Percentiles rank a stretch among this genome's conserved stretches.
Evolutionary conservation across 441 rosid species (phyloP).

Genomic region (Adansonia madagascariensis): DNA sequence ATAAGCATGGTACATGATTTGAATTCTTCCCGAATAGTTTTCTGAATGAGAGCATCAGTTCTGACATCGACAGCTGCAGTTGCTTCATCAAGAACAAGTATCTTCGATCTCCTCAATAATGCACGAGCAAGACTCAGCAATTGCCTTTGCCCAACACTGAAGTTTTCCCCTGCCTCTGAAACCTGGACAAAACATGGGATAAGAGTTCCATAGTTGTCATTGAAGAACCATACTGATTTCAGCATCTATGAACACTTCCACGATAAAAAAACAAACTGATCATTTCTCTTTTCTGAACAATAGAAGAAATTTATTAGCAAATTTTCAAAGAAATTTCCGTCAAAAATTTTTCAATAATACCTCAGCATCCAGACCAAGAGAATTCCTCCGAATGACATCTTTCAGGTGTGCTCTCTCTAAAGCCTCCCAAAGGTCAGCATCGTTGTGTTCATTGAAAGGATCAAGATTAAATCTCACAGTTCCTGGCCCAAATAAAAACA

Average conservation of each 20-base stretch:
- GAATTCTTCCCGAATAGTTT: conserved; percentile 92
- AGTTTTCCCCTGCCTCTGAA: conserved; percentile 90
- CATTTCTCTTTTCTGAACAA: conserved; percentile 5
- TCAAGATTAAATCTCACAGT: conserved; percentile 93
- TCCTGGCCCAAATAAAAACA: conserved; percentile 47
- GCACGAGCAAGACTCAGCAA: conserved; percentile 94
- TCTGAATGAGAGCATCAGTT: conserved; percentile 93
- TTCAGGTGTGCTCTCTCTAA: conserved; percentile 91
- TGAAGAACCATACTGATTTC: not conserved
- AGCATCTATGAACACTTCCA: not conserved
- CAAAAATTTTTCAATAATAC: conserved; percentile 35
- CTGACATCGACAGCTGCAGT: conserved; percentile 97
- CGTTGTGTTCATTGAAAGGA: conserved; percentile 90
- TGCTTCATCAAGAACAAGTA: conserved; percentile 97
- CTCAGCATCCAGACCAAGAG: conserved; percentile 85
- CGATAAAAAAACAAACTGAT: not conserved
- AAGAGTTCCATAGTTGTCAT: not conserved
- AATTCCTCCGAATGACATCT: conserved; percentile 75
- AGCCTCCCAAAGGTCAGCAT: conserved; percentile 93
- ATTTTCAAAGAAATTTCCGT: not conserved
- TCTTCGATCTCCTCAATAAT: conserved; percentile 83
- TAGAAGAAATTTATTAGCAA: conserved; percentile 9
- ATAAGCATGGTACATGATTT: conserved; percentile 93
- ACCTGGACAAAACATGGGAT: conserved; percentile 47
- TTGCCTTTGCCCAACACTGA: conserved; percentile 96